Percentiles rank a stretch among this genome's conserved stretches.
Conservation (phyloP, 768 basidiomycete genomes). For the Dacryopinax primogenitus region DNA sequence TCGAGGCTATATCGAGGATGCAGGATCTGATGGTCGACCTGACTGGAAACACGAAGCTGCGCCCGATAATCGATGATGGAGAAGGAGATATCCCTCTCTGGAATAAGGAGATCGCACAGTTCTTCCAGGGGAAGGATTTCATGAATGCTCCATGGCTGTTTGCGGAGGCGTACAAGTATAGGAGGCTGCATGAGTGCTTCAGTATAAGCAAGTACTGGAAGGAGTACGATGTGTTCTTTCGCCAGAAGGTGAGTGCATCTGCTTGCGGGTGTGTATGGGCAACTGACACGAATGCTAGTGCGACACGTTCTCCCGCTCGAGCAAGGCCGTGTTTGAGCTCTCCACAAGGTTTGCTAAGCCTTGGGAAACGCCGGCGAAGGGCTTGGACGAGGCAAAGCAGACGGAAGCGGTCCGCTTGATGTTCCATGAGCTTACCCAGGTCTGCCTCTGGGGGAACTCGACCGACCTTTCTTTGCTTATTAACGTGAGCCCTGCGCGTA, state of each 20-base stretch:
- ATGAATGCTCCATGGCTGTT: slow-evolving; percentile 97
- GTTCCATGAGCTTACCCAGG: slow-evolving; percentile 90
- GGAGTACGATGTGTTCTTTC: slow-evolving; percentile 87
- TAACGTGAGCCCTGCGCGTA: slow-evolving; percentile 33
- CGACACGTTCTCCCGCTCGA: slow-evolving; percentile 87
- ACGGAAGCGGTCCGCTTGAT: slow-evolving; percentile 49
- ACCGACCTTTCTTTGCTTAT: slow-evolving; percentile 90
- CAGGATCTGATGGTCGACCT: slow-evolving; percentile 78
- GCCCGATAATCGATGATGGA: slow-evolving; percentile 80
- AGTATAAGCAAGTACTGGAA: slow-evolving; percentile 81
- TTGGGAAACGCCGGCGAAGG: slow-evolving; percentile 48
- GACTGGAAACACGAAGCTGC: slow-evolving; percentile 60
- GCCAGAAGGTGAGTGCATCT: slow-evolving; percentile 57
- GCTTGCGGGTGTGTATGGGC: slow-evolving; percentile 7
- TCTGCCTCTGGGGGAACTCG: slow-evolving; percentile 94
- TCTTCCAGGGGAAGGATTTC: slow-evolving; percentile 86
- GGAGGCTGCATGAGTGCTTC: slow-evolving; percentile 85
- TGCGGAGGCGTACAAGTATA: slow-evolving; percentile 88
- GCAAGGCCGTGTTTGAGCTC: slow-evolving; percentile 85
- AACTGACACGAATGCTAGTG: too few relatives aligned
- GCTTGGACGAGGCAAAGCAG: slow-evolving; percentile 32
- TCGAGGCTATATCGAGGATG: slow-evolving; percentile 78
- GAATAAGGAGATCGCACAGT: slow-evolving; percentile 96
- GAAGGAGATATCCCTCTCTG: slow-evolving; percentile 88
- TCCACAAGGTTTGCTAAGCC: slow-evolving; percentile 85